Conservation (phyloP, 257 asterid genomes). For the Asclepias syriaca region DNA sequence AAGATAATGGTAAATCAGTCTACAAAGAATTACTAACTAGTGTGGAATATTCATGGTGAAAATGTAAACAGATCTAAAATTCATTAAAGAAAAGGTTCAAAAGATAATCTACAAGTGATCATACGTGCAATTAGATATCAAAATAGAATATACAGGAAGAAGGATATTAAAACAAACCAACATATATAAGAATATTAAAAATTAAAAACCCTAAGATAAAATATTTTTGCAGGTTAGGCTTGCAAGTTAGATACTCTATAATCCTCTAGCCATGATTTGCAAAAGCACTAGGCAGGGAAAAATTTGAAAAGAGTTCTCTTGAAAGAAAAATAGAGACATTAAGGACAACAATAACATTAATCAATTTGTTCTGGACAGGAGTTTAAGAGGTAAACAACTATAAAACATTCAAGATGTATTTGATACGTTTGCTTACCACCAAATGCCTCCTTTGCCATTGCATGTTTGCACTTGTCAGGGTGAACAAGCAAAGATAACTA, state of each 20-base stretch:
- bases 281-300: background rate
- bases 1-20: background rate
- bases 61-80: background rate
- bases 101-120: background rate
- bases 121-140: background rate
- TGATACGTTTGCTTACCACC: conserved; percentile 52
- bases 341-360: background rate
- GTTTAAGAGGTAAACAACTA: conserved; percentile 1
- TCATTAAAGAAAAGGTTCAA: background rate
- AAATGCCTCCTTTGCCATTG: conserved; percentile 98
- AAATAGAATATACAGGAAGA: background rate
- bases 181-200: background rate
- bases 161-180: background rate
- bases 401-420: background rate
- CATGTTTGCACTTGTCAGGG: conserved; percentile 98
- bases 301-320: background rate
- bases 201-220: background rate
- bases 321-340: background rate
- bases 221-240: background rate
- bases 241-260: background rate
- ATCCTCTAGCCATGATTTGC: background rate
- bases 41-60: background rate
- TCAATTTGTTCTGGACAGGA: background rate
- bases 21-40: background rate
- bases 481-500: conserved; percentile 96